Evolutionary conservation across 2,329 filamentous ascomycete species (phyloP), one percentile per base, ranked within the genome.

Genomic region (Cordyceps tenuipes): DNA sequence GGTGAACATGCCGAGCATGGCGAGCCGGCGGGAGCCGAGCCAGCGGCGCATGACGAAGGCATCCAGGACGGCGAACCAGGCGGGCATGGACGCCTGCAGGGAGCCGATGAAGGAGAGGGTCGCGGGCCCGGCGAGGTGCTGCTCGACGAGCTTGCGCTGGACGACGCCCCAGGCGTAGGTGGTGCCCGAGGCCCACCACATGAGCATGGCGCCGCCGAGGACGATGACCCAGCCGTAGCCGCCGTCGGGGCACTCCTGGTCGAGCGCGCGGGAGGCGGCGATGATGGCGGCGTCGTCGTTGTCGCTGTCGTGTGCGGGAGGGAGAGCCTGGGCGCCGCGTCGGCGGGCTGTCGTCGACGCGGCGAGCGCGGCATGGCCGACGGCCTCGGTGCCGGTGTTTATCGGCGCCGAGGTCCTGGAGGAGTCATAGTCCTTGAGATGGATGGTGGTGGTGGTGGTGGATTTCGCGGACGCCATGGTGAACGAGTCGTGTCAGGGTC

Each of bases 81-180:
- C 44, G 21, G 56, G 51, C 59, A 76, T 74, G 0, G 77, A 75
- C 3, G 77, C 69, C 5, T 74, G 73, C 15, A 83, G 64, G 2
- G 77, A 79, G 1, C 82, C 82, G 7, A 85, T 78, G 62, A 83
- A 85, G 0, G 80, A 76, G n/a, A 85, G 70, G 0, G 78, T 82
- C 0, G 77, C 77, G 0, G 79, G 71, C 0, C 74, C 73, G 1
- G 73, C 73, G 0, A 82, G 69, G 0, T 72, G 70, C 15, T 76
- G 69, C 41, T 77, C 69, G 3, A 83, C 75, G 0, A 85, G 73
- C 0, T 76, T 81, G 12, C 75, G 74, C 68, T 85, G 82, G 46
- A 84, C 68, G 0, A 85, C 75, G 19, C 82, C 83, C 81, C 82
- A 85, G 63, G 74, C 76, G 64, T 81, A 81, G 13, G 73, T 74